phyloP scores from a whole-genome alignment of 192 early-diverging fungal genomes.

The Entomortierella beljakovae region DNA sequence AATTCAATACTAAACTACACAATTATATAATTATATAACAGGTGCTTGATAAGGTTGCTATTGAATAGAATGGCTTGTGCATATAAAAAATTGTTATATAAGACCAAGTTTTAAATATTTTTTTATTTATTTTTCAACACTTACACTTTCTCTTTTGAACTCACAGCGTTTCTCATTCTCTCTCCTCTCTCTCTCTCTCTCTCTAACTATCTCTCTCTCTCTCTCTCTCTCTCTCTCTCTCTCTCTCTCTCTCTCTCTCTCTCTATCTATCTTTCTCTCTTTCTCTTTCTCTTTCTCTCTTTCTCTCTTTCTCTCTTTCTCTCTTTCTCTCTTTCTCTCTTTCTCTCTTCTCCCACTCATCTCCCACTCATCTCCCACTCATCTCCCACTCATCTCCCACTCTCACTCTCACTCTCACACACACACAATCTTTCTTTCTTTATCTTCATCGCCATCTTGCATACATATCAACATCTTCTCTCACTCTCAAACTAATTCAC shows the following conservation, averaged over 20 bases:
- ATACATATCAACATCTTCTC: neutral
- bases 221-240: neutral
- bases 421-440: neutral
- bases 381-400: neutral
- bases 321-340: constrained; percentile 8
- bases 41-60: no score
- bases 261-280: neutral
- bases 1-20: no score
- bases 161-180: no score
- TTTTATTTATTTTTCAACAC: no score
- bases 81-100: no score
- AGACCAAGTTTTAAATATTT: no score
- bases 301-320: neutral
- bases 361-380: no score
- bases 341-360: neutral
- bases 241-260: neutral
- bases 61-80: no score
- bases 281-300: neutral
- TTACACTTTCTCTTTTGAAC: no score
- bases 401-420: neutral
- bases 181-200: neutral
- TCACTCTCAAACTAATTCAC: neutral
- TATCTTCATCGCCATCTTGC: no score
- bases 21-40: no score
- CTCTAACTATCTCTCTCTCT: neutral